phyloP scores from a whole-genome alignment of 139 green algal genomes.

The Edaphochlamys debaryana region DNA sequence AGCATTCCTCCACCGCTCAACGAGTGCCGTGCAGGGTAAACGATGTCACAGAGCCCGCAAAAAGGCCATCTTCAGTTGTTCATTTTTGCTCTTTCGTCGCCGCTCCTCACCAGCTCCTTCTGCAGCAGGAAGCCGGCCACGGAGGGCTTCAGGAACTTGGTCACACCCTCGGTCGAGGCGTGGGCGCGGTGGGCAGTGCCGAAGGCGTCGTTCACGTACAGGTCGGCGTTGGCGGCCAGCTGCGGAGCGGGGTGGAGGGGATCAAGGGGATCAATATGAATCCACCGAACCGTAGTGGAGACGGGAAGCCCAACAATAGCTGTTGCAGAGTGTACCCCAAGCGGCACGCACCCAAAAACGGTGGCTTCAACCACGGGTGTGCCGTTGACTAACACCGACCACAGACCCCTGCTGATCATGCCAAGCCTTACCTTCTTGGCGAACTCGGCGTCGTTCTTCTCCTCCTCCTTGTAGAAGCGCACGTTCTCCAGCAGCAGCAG shows the following conservation, averaged over 20 bases:
- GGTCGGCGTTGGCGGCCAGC: constrained; percentile 92
- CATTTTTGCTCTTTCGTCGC: too few species aligned
- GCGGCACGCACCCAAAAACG: too few species aligned
- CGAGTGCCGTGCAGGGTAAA: too few species aligned
- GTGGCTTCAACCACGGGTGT: too few species aligned
- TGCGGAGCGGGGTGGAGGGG: constrained; percentile 45
- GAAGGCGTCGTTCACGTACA: constrained; percentile 99
- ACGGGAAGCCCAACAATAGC: too few species aligned
- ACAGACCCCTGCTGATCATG: neutral
- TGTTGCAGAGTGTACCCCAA: too few species aligned
- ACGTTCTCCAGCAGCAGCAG: constrained; percentile 95
- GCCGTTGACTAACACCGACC: neutral
- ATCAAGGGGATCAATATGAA: neutral
- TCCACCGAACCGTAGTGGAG: too few species aligned
- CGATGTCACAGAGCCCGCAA: too few species aligned
- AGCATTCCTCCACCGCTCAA: too few species aligned
- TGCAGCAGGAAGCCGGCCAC: constrained; percentile 94
- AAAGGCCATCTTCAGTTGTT: too few species aligned
- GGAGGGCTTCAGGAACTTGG: constrained; percentile 85
- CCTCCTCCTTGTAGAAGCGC: constrained; percentile 99
- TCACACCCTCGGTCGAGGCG: constrained; percentile 97
- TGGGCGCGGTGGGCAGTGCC: constrained; percentile 98
- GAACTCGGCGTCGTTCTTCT: constrained; percentile 95
- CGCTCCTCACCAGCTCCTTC: constrained; percentile 86
- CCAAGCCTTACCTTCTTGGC: constrained; percentile 85